phyloP scores from a whole-genome alignment of 169 alveolate species.

The Theileria parva region DNA sequence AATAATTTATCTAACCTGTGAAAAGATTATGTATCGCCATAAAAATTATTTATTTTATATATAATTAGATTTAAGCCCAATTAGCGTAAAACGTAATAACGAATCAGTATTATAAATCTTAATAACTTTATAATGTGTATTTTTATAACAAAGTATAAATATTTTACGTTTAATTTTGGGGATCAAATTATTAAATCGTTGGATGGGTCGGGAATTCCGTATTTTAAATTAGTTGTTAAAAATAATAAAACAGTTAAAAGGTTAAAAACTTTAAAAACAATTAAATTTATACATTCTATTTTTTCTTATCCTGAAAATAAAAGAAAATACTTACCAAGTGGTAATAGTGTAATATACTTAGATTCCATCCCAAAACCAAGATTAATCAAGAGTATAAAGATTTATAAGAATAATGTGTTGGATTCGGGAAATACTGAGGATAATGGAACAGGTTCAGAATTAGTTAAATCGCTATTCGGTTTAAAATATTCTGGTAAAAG shows the following conservation, averaged over 20 bases:
- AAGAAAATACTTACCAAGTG: not conserved
- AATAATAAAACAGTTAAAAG: constrained; percentile 8
- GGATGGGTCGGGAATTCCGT: not conserved
- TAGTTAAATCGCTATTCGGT: constrained; percentile 8
- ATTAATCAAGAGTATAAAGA: not conserved
- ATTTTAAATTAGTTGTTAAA: constrained; percentile 10
- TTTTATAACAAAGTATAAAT: not conserved
- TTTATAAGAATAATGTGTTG: not conserved
- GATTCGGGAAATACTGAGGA: not conserved
- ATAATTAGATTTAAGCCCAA: too few relatives aligned
- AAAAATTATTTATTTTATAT: not conserved
- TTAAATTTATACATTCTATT: constrained; percentile 8
- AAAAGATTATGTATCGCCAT: not conserved
- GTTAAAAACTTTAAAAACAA: constrained; percentile 18
- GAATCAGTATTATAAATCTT: too few relatives aligned
- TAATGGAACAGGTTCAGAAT: not conserved
- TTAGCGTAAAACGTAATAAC: too few relatives aligned
- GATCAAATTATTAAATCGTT: not conserved
- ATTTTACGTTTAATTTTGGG: not conserved
- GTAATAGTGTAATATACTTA: not conserved
- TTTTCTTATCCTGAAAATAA: not conserved
- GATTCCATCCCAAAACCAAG: constrained; percentile 18
- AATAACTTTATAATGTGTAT: not conserved
- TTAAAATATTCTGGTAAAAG: not conserved
- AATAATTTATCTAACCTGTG: not conserved